Evolutionary conservation across 805 yeast genomes (phyloP), one percentile per base, ranked within the genome.

Genomic region (Blastobotrys mokoenaii): DNA sequence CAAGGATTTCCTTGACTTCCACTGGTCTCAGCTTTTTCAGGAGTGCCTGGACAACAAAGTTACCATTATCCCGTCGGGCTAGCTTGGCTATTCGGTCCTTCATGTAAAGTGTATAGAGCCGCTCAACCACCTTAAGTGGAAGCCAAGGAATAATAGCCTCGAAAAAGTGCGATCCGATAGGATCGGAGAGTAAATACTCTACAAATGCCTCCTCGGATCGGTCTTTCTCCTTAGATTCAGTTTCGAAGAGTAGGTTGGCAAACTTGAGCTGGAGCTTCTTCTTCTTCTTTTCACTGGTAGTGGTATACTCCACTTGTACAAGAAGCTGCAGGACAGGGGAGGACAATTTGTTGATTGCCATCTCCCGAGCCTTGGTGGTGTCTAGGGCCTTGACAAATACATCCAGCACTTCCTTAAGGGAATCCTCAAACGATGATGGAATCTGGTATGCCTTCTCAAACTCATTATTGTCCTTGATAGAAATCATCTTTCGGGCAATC

Each of bases 81-180:
- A 90, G 66, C 57, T 84, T 85, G 45, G 76, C 68, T 5, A 89
- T 67, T 50, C 95, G 72, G 27, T 81, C 84, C 49, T 73, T 74
- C 80, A 89, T 84, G 66, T 88, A 85, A 4, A 75, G 61, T 35
- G 65, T 66, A 67, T 78, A 86, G 40, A 90, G 63, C 54, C 95
- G 73, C 55, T 81, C 84, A 16, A 84, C 75, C 58, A 77, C 80
- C 51, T 78, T 82, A 50, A 75, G 65, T 52, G 93, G 79, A 50
- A 82, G 80, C 47, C 74, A 75, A 40, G 73, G 76, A 43, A 89
- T 69, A 9, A 80, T 74, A 15, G 80, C 73, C 62, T 93, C 87
- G 22, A 90, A 69, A 68, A 93, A 90, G 64, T 88, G 97, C 1
- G 95, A 83, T 0, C 97, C 98, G n/a, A 89, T 86, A 1, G 94